A percentile compares a stretch with the other conserved stretches of the same genome.
phyloP scores from a whole-genome alignment of 2,329 filamentous ascomycete species.

The Kalmusia sp. region DNA sequence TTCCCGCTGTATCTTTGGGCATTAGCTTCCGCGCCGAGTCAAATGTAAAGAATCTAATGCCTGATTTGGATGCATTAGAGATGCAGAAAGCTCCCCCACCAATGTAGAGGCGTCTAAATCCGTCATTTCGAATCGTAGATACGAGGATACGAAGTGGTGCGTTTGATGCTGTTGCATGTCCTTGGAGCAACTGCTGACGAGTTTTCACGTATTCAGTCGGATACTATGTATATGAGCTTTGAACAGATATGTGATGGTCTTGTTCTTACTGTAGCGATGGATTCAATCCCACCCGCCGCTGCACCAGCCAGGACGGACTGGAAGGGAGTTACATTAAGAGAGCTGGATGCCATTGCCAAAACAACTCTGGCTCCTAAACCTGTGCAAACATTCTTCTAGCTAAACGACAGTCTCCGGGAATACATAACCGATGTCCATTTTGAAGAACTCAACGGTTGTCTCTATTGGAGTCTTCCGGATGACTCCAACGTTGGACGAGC shows the following conservation, averaged over 20 bases:
- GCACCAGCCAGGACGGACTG: slow-evolving; percentile 12
- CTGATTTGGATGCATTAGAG: slow-evolving; percentile 16
- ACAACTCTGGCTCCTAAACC: too few species aligned
- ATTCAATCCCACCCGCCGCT: slow-evolving; percentile 11
- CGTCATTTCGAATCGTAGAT: slow-evolving; percentile 8
- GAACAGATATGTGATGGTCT: background rate
- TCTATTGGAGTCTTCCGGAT: too few species aligned
- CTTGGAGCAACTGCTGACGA: slow-evolving; percentile 12
- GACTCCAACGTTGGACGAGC: too few species aligned
- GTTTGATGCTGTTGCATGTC: background rate
- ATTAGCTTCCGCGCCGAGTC: slow-evolving; percentile 8
- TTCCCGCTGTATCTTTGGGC: slow-evolving; percentile 7
- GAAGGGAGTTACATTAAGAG: slow-evolving; percentile 6
- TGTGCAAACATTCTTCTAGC: too few species aligned
- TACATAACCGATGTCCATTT: too few species aligned
- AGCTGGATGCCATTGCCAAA: too few species aligned
- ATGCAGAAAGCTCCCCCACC: slow-evolving; percentile 11
- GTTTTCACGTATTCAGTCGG: slow-evolving; percentile 18
- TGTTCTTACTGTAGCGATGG: slow-evolving; percentile 7
- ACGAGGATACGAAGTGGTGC: slow-evolving; percentile 6
- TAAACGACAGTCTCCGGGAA: too few species aligned
- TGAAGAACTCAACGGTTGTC: too few species aligned
- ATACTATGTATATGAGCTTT: slow-evolving; percentile 3
- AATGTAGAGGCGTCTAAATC: slow-evolving; percentile 7
- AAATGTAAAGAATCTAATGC: slow-evolving; percentile 15